These are phyloP conservation scores for Ceratocystis ficicola DNA, from an alignment of 2,329 filamentous ascomycete species.

Conservation along the genomic window DNA sequence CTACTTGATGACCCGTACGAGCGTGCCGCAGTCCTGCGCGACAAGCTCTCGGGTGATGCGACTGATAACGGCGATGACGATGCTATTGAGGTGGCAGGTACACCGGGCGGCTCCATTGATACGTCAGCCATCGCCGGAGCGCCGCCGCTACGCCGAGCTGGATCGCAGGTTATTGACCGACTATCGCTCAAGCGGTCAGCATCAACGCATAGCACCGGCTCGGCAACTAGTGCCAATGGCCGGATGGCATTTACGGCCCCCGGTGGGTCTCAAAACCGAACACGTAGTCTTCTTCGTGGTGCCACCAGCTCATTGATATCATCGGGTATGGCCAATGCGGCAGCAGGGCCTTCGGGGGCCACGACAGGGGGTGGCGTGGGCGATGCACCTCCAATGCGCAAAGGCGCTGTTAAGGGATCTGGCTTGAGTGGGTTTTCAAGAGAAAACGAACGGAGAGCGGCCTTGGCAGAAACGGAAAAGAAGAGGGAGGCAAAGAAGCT, in stretches of 20 bases:
- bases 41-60: slow-evolving; percentile 41
- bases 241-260: slow-evolving; percentile 47
- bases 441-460: slow-evolving; percentile 45
- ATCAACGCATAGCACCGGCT: slow-evolving; percentile 29
- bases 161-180: slow-evolving; percentile 53
- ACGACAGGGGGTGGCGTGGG: slow-evolving; percentile 27
- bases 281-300: slow-evolving; percentile 55
- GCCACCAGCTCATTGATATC: slow-evolving; percentile 50
- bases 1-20: slow-evolving; percentile 57
- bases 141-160: slow-evolving; percentile 29
- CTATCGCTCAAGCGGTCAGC: slow-evolving; percentile 53
- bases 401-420: slow-evolving; percentile 47
- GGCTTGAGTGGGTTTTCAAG: slow-evolving; percentile 50
- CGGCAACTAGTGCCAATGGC: slow-evolving; percentile 28
- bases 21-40: slow-evolving; percentile 36
- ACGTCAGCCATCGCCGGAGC: slow-evolving; percentile 8
- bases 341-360: slow-evolving; percentile 15
- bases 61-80: slow-evolving; percentile 33
- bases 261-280: slow-evolving; percentile 40
- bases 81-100: slow-evolving; percentile 11
- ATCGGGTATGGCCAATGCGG: slow-evolving; percentile 27
- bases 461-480: slow-evolving; percentile 44
- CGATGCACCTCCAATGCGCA: slow-evolving; percentile 44
- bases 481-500: slow-evolving; percentile 47
- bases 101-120: slow-evolving; percentile 17